Evolutionary conservation across 257 asterid species (phyloP).

Genomic region (Thymus quinquecostatus): DNA sequence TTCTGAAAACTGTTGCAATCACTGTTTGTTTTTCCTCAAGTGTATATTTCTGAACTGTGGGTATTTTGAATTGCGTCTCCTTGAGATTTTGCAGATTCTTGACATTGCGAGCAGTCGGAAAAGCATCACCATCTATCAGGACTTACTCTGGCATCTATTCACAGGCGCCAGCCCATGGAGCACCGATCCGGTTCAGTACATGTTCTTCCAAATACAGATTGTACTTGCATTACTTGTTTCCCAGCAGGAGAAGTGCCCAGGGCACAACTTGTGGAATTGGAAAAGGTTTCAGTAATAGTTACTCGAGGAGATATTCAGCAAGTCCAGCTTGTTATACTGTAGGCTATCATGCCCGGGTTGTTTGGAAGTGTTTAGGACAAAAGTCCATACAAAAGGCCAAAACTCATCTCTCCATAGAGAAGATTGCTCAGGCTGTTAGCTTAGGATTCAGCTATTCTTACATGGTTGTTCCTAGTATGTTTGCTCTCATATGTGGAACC

Average conservation of each 20-base stretch:
- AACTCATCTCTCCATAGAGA: conserved; percentile 47
- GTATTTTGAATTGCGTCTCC: conserved; percentile 28
- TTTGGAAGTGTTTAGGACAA: conserved; percentile 63
- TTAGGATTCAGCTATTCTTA: conserved; percentile 71
- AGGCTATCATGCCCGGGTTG: conserved; percentile 55
- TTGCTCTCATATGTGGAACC: conserved; percentile 61
- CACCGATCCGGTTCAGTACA: conserved; percentile 35
- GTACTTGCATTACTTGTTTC: conserved; percentile 41
- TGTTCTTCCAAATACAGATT: conserved; percentile 44
- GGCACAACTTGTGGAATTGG: conserved; percentile 36
- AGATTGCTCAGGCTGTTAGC: conserved; percentile 82
- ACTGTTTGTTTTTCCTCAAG: conserved; percentile 5
- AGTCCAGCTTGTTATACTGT: conserved; percentile 44
- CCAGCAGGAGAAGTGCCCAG: conserved; percentile 46
- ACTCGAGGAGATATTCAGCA: conserved; percentile 42
- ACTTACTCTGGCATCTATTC: conserved; percentile 24
- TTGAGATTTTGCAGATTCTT: conserved; percentile 54
- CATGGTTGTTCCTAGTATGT: conserved; percentile 65
- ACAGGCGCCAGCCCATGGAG: conserved; percentile 43
- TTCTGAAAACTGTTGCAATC: not conserved
- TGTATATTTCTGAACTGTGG: conserved; percentile 21
- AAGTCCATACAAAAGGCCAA: conserved; percentile 32
- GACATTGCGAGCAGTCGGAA: conserved; percentile 43
- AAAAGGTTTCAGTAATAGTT: conserved; percentile 34
- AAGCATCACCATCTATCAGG: conserved; percentile 42